Evolutionary conservation across 805 yeast species (phyloP).

Genomic region (Candida coquimbonensis): DNA sequence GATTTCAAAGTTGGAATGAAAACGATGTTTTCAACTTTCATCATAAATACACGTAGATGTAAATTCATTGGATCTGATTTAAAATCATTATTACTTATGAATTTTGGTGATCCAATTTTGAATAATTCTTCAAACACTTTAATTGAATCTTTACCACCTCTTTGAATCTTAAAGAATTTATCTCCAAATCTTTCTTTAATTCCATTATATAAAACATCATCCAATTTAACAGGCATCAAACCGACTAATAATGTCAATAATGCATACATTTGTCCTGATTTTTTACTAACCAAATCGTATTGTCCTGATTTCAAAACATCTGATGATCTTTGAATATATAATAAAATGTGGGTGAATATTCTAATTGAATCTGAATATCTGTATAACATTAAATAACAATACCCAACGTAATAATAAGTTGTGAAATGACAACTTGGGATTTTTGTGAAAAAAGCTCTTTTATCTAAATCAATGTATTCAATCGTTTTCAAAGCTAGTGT

Average conservation of each 20-base stretch:
- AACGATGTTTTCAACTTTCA: slow-evolving; percentile 31
- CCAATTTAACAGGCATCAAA: slow-evolving; percentile 39
- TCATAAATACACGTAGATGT: slow-evolving; percentile 38
- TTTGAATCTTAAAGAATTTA: slow-evolving; percentile 33
- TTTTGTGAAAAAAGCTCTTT: slow-evolving; percentile 39
- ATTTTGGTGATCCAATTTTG: slow-evolving; percentile 41
- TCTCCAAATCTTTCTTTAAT: slow-evolving; percentile 42
- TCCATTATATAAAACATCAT: slow-evolving; percentile 36
- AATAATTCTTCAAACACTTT: slow-evolving; percentile 39
- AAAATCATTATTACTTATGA: slow-evolving; percentile 26
- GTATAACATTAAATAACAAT: slow-evolving; percentile 43
- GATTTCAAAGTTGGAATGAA: slow-evolving; percentile 36
- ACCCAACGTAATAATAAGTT: slow-evolving; percentile 45
- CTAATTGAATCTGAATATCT: slow-evolving; percentile 44
- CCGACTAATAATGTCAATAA: slow-evolving; percentile 39
- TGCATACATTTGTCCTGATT: slow-evolving; percentile 46
- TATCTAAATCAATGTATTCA: slow-evolving; percentile 39
- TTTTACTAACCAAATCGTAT: slow-evolving; percentile 39
- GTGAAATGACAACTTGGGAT: slow-evolving; percentile 45
- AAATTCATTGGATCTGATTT: slow-evolving; percentile 35
- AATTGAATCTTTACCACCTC: slow-evolving; percentile 36
- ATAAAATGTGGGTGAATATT: slow-evolving; percentile 39
- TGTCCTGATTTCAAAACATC: slow-evolving; percentile 36
- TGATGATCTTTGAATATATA: slow-evolving; percentile 39
- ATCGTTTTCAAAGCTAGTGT: slow-evolving; percentile 41